Evolutionary conservation across 169 alveolate species (phyloP), one percentile per base, ranked within the genome.

Genomic region (Plasmodium knowlesi): DNA sequence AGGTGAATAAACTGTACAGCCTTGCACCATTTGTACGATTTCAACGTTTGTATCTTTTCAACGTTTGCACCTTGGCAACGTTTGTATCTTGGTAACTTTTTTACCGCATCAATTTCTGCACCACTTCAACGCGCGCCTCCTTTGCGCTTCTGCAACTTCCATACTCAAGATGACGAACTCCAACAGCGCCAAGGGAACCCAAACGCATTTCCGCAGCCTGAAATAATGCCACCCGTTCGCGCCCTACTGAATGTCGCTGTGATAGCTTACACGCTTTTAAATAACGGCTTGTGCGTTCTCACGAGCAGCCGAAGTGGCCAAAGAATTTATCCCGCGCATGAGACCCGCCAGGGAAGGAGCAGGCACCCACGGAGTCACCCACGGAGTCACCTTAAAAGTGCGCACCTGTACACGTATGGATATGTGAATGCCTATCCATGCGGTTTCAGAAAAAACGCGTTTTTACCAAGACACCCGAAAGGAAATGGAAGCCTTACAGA

Each of bases 141-240:
- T 61, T n/a, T 22, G 37, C 37, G n/a, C 37, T 19, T 67, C n/a
- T 67, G 76, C 37, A 67, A 67, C 32, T 25, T 67, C 34, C 61
- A 50, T 50, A 25, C 37, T 67, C 37, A 67, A 67, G 76, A 67
- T 67, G 76, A 57, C 54, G 39, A 57, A 39, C 32, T 32, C 25
- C 28, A 81, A 22, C 32, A 10, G 12, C 46, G 30, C 37, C 41
- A 28, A 34, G 72, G 43, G 9, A 61, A 54, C 71, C 14, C 32
- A 22, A 25, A 67, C 76, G 37, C 76, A 67, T 25, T 25, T 67
- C 14, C 37, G 76, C 76, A 67, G 14, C 76, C 76, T 25, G 76
- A 67, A 74, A 86, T 86, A 86, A 86, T 86, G 93, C 78, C 28
- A 34, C 41, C 32, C 80, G 25, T 41, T 74, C 67, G 34, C 71